A percentile compares a stretch with the other conserved stretches of the same genome.
phyloP scores from a whole-genome alignment of 2,329 filamentous ascomycete species.

The Cadophora sp. region DNA sequence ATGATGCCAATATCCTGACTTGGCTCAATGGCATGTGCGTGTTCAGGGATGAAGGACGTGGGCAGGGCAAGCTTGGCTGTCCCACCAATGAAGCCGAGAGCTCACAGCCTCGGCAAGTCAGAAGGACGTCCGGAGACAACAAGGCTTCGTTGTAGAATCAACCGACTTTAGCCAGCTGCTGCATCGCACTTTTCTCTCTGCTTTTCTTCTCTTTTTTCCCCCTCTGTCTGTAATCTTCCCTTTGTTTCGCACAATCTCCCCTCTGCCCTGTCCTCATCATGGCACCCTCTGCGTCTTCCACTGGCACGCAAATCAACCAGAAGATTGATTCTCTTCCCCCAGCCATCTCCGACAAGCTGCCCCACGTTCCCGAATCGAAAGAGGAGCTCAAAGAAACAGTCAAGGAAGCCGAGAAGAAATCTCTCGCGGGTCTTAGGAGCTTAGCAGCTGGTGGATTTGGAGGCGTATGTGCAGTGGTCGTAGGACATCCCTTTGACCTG shows the following conservation, averaged over 20 bases:
- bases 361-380: conserved; percentile 45
- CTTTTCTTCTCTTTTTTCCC: neutral
- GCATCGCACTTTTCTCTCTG: neutral
- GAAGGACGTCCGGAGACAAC: conserved; percentile 11
- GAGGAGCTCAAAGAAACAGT: conserved; percentile 44
- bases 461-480: conserved; percentile 90
- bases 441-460: conserved; percentile 91
- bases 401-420: conserved; percentile 41
- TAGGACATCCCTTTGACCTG: conserved; percentile 95
- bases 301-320: conserved; percentile 40
- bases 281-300: conserved; percentile 38
- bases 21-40: conserved; percentile 14
- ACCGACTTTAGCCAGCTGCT: conserved; percentile 10
- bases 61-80: neutral
- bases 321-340: conserved; percentile 41
- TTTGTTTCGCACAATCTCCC: conserved; percentile 3
- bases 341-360: conserved; percentile 39
- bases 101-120: conserved; percentile 8
- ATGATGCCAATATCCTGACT: neutral
- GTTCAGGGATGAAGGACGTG: neutral
- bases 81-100: conserved; percentile 13
- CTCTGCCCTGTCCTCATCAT: conserved; percentile 28
- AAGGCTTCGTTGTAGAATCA: conserved; percentile 13
- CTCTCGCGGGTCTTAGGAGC: conserved; percentile 73
- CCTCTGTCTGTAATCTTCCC: conserved; percentile 4